Base-by-base conservation (phyloP, 176 grass and related monocot genomes). In the Zoysia pacifica region DNA sequence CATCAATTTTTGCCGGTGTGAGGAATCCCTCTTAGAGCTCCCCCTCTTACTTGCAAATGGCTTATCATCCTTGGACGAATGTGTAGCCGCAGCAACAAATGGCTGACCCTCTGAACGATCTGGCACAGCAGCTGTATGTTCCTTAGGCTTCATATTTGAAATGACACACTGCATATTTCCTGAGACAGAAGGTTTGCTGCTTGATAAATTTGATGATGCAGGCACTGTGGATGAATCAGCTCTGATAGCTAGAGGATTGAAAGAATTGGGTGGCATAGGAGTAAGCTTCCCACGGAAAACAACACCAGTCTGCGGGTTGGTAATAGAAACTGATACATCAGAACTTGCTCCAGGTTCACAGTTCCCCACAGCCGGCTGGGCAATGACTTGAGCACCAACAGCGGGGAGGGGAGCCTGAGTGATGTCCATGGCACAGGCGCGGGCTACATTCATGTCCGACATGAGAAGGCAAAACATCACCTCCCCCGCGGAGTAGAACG, bases 401-500 rank as follows among this genome's bases (percentile, higher is more conserved):
- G 87, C 45, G 14, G 73, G 78, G 54, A 85, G 78, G 54, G 82
- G 16, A 78, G 78, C 19, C 10, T 61, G 37, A 38, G 52, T 79
- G 19, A 89, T 89, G 20, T 95, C 93, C 82, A 95, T 81, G 37
- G 84, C 75, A 88, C 88, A 93, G 14, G 96, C 93, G 61, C 81
- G 76, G 71, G 84, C 82, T 28, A 93, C 86, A 84, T 89, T 95
- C 88, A 94, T 83, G 41, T 99, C 96, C 13, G 86, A 93, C 77
- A 99, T 93, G 69, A 99, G 96, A 65, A 99, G 78, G 79, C 84
- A 87, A 89, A 91, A 99, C 96, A 95, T 93, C 13, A 85, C 90
- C 67, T 99, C 96, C 11, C 90, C 96, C 3, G 72, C 84, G 49
- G 86, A 90, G 81, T 91, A 93, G 84, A 93, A 99, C 4, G 97